Percentiles rank a stretch among this genome's conserved stretches.
These are phyloP conservation scores for Kodamaea fukazawae DNA, from an alignment of 805 yeast species.

Conservation along the genomic window DNA sequence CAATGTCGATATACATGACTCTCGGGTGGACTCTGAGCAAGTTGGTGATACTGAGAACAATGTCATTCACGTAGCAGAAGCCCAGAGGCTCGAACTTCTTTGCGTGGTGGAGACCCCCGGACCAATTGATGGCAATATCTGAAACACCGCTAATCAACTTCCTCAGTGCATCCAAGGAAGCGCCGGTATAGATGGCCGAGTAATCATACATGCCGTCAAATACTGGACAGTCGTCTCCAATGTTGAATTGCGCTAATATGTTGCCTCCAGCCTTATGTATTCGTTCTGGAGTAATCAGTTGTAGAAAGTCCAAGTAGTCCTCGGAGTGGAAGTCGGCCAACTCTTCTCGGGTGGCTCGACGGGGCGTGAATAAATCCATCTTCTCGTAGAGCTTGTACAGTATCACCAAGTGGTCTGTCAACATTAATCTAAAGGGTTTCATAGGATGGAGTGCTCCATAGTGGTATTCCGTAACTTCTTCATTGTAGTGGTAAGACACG, in stretches of 20 bases:
- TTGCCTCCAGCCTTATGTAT: slow-evolving; percentile 55
- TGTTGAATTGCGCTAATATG: slow-evolving; percentile 64
- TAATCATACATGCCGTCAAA: slow-evolving; percentile 94
- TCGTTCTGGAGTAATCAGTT: slow-evolving; percentile 74
- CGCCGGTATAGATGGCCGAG: slow-evolving; percentile 86
- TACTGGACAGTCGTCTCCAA: slow-evolving; percentile 92
- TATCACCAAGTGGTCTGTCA: slow-evolving; percentile 87
- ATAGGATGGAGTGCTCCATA: slow-evolving; percentile 96
- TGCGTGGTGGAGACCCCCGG: slow-evolving; percentile 96
- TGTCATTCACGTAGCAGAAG: slow-evolving; percentile 92
- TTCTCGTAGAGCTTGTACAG: slow-evolving; percentile 81
- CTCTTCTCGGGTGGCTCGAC: slow-evolving; percentile 80
- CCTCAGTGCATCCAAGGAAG: slow-evolving; percentile 89
- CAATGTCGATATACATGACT: slow-evolving; percentile 90
- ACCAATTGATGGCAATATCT: slow-evolving; percentile 94
- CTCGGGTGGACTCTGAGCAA: slow-evolving; percentile 86
- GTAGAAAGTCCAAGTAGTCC: slow-evolving; percentile 78
- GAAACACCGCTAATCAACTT: slow-evolving; percentile 81
- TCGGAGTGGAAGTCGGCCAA: slow-evolving; percentile 79
- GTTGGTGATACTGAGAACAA: slow-evolving; percentile 83
- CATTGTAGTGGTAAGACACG: slow-evolving; percentile 88
- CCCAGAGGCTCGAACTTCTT: slow-evolving; percentile 93
- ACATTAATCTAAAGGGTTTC: slow-evolving; percentile 93
- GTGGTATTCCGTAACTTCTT: slow-evolving; percentile 75
- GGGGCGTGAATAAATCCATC: slow-evolving; percentile 86